These are phyloP conservation scores for Pseudopyricularia cyperi DNA, from an alignment of 2,329 filamentous ascomycete genomes.

Conservation along the genomic window DNA sequence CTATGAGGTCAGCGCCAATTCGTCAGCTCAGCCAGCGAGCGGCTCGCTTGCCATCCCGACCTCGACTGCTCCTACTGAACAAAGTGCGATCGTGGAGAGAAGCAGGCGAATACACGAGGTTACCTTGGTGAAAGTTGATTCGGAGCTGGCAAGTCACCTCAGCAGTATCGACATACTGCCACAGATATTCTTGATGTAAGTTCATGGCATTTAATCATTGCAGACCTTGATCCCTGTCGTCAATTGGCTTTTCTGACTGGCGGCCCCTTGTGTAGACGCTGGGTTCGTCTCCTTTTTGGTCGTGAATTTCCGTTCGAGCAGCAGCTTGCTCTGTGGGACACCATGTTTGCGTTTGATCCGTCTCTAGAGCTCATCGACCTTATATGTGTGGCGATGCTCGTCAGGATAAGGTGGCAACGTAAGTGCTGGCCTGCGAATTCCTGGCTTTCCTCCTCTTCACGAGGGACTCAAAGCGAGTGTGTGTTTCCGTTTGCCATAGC, in stretches of 20 bases:
- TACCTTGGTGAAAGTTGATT: slow-evolving; percentile 48
- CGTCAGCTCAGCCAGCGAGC: neutral
- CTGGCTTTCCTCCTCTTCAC: neutral
- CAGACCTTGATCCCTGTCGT: neutral
- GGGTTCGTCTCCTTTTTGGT: slow-evolving; percentile 86
- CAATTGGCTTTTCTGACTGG: slow-evolving; percentile 4
- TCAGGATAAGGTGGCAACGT: slow-evolving; percentile 85
- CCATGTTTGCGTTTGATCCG: slow-evolving; percentile 76
- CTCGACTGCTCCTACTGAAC: slow-evolving; percentile 16
- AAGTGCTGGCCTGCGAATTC: slow-evolving; percentile 19
- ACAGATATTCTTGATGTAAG: slow-evolving; percentile 88
- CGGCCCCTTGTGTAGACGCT: slow-evolving; percentile 46
- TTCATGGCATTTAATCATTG: neutral
- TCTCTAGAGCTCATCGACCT: slow-evolving; percentile 70
- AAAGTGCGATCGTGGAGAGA: slow-evolving; percentile 64
- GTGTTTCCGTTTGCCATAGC: no score
- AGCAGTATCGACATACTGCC: slow-evolving; percentile 79
- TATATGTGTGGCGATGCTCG: slow-evolving; percentile 86
- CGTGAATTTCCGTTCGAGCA: slow-evolving; percentile 86
- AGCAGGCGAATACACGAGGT: slow-evolving; percentile 81
- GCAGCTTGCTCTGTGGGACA: slow-evolving; percentile 77
- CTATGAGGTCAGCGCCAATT: slow-evolving; percentile 53
- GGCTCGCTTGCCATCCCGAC: neutral
- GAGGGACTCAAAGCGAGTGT: no score
- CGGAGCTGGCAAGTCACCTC: slow-evolving; percentile 48